phyloP scores from a whole-genome alignment of 345 rosid genomes.

The Salix dunnii region DNA sequence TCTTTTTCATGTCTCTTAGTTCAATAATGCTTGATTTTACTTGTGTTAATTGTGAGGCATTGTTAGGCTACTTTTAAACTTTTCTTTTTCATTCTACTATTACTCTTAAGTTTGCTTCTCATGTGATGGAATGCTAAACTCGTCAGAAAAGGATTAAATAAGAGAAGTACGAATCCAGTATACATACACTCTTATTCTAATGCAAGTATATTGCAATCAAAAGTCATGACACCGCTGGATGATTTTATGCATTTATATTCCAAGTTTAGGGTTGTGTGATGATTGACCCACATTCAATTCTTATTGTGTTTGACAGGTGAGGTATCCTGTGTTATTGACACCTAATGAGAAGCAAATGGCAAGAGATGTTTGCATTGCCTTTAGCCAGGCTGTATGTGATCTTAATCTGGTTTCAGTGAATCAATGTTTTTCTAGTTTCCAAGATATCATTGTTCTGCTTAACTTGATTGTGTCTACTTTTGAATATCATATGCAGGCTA shows the following conservation, averaged over 20 bases:
- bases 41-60: not conserved
- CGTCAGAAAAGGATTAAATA: not conserved
- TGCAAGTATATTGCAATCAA: not conserved
- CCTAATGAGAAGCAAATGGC: slow-evolving; percentile 99
- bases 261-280: not conserved
- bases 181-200: not conserved
- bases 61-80: not conserved
- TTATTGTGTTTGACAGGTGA: slow-evolving; percentile 49
- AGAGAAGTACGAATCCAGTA: not conserved
- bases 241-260: not conserved
- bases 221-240: not conserved
- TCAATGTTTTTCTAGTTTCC: not conserved
- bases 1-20: not conserved
- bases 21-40: not conserved
- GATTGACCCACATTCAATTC: slow-evolving; percentile 6
- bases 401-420: not conserved
- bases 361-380: slow-evolving; percentile 92
- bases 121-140: not conserved
- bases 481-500: not conserved
- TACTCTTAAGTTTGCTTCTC: not conserved
- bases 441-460: not conserved
- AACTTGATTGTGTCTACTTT: not conserved
- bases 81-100: not conserved
- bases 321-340: slow-evolving; percentile 85
- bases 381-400: slow-evolving; percentile 86